Evolutionary conservation across 176 grass and related monocot species (phyloP).

Genomic region (Oryza nivara): DNA sequence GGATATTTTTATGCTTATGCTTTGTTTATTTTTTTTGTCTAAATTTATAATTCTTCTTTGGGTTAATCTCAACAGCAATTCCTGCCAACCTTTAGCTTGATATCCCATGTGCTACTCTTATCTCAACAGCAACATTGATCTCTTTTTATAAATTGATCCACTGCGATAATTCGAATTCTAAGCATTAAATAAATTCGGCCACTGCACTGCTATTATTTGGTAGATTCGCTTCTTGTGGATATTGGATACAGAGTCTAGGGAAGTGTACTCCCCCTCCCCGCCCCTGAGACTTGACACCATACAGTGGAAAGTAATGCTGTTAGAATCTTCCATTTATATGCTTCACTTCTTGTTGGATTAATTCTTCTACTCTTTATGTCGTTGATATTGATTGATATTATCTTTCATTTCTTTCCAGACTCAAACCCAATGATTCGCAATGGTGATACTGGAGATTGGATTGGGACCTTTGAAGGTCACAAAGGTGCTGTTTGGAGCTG

Average conservation of each 20-base stretch:
- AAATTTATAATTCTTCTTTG: background rate
- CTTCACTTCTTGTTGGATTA: constrained; percentile 15
- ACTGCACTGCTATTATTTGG: background rate
- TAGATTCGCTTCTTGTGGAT: constrained; percentile 21
- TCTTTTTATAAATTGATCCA: no score
- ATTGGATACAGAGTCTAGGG: background rate
- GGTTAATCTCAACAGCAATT: background rate
- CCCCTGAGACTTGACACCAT: background rate
- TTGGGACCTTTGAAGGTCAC: constrained; percentile 86
- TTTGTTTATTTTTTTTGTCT: background rate
- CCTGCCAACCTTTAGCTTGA: background rate
- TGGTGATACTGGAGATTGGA: constrained; percentile 90
- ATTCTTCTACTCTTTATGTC: background rate
- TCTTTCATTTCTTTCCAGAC: constrained; percentile 42
- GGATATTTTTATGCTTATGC: constrained; percentile 12
- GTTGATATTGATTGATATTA: constrained; percentile 17
- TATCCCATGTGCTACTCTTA: background rate
- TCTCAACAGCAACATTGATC: no score
- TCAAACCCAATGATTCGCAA: constrained; percentile 80
- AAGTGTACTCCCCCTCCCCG: background rate
- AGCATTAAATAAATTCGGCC: background rate
- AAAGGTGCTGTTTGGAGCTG: constrained; percentile 89
- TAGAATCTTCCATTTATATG: background rate
- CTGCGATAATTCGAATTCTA: background rate
- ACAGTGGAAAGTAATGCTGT: background rate